Conservation (phyloP, 2,329 filamentous ascomycete species). For the Cercospora beticola region DNA sequence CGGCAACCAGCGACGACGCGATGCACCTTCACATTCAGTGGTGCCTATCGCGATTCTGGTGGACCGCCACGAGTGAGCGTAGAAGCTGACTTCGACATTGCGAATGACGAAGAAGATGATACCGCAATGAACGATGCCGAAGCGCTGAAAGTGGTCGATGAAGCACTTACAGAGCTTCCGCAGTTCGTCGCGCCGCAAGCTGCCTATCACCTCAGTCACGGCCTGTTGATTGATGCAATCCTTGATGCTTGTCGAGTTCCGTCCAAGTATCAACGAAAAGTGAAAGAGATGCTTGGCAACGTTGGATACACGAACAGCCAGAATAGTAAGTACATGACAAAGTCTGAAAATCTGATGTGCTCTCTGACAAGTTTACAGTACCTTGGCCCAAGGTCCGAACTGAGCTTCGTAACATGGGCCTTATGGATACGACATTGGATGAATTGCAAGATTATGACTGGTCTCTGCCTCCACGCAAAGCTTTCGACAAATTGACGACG, state of each 20-base stretch:
- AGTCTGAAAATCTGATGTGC: background rate
- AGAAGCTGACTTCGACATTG: constrained; percentile 94
- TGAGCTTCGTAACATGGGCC: constrained; percentile 77
- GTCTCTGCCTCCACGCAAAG: constrained; percentile 71
- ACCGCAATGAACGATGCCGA: constrained; percentile 89
- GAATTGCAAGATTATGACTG: constrained; percentile 92
- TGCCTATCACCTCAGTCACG: constrained; percentile 80
- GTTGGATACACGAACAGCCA: constrained; percentile 76
- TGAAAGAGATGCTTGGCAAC: constrained; percentile 82
- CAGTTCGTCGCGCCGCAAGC: constrained; percentile 39
- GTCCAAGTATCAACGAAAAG: constrained; percentile 62
- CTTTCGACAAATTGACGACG: constrained; percentile 61
- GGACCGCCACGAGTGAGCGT: constrained; percentile 79
- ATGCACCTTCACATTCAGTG: constrained; percentile 83
- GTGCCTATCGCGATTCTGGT: constrained; percentile 80
- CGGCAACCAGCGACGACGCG: constrained; percentile 65
- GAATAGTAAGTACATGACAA: constrained; percentile 30
- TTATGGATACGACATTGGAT: constrained; percentile 86
- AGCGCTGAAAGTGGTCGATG: constrained; percentile 89
- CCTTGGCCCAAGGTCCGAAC: constrained; percentile 76
- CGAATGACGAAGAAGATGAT: constrained; percentile 75
- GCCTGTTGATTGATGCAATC: constrained; percentile 79
- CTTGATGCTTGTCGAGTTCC: constrained; percentile 86
- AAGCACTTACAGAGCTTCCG: constrained; percentile 78
- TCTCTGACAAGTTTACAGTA: constrained; percentile 3